Base-by-base conservation (phyloP, 148 eudicot species). In the Mesembryanthemum crystallinum region DNA sequence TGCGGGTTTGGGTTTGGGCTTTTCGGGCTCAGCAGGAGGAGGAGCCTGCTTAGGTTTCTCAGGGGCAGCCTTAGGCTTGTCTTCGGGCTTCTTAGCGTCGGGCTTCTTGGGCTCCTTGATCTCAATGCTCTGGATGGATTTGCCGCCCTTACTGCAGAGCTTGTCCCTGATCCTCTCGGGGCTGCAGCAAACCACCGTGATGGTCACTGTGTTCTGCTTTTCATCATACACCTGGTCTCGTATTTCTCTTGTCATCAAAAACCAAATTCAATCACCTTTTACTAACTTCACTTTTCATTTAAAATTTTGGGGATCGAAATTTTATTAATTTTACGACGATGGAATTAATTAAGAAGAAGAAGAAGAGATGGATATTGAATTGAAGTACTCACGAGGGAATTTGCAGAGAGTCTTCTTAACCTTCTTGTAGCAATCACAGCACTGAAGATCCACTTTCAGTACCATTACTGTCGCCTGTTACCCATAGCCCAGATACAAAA, bases 141-240 rank as follows among this genome's bases (percentile, higher is more conserved):
- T 85, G 1, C 91, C 86, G 32, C 92, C 97, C 63, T 87, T 94
- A 69, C 74, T 73, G 62, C 89, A 85, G 35, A 94, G 85, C 84
- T 90, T 89, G 85, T 92, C 93, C 32, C 88, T 85, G 73, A 94
- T 82, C 79, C 78, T 88, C 76, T 94, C 98, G 0, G 98, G 98
- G 77, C 83, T 88, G 85, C 96, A 92, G 83, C 96, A 89, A 7
- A 88, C 75, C 7, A 94, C 97, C 0, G 81, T 89, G 85, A 94
- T 92, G 21, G 54, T 88, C 55, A 94, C 98, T 15, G 75, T 86
- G 79, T 89, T 89, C 8, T 82, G 66, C 85, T 94, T 90, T 72
- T 87, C 92, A 74, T 94, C 88, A 49, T 61, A 94, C 7, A 82
- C 71, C 76, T 92, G 97, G 79, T 85, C 81, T 80, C 88, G 88